Evolutionary conservation across 805 yeast genomes (phyloP).

Genomic region (Millerozyma miso): DNA sequence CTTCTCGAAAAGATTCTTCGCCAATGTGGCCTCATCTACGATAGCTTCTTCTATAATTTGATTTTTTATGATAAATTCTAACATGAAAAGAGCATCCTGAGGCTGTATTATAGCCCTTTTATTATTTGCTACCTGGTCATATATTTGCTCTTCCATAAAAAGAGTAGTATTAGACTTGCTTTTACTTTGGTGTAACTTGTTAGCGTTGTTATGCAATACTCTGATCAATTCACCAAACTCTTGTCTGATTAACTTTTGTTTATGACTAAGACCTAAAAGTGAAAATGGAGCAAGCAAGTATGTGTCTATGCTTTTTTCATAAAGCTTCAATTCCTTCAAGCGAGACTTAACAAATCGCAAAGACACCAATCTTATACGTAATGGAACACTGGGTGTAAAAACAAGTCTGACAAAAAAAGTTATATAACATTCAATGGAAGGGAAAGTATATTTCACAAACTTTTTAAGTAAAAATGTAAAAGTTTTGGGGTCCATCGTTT

Average conservation of each 20-base stretch:
- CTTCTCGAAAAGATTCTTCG: slow-evolving; percentile 19
- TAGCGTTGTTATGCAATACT: slow-evolving; percentile 28
- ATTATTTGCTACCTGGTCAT: slow-evolving; percentile 44
- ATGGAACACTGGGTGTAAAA: slow-evolving; percentile 55
- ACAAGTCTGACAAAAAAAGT: slow-evolving; percentile 58
- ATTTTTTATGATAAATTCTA: slow-evolving; percentile 23
- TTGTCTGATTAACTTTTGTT: slow-evolving; percentile 47
- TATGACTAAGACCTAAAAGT: slow-evolving; percentile 50
- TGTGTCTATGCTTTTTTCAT: slow-evolving; percentile 25
- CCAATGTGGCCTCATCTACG: slow-evolving; percentile 24
- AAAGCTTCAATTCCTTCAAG: slow-evolving; percentile 26
- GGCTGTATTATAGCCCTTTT: slow-evolving; percentile 58
- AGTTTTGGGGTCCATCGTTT: slow-evolving; percentile 10
- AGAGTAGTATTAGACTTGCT: slow-evolving; percentile 33
- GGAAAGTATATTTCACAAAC: slow-evolving; percentile 24
- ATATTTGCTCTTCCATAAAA: slow-evolving; percentile 52
- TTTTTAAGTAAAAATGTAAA: slow-evolving; percentile 10
- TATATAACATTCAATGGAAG: slow-evolving; percentile 39
- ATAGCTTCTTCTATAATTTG: slow-evolving; percentile 22
- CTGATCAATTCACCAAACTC: slow-evolving; percentile 18
- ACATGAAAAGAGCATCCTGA: slow-evolving; percentile 50
- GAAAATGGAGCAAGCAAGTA: slow-evolving; percentile 59
- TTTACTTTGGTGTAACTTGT: slow-evolving; percentile 27
- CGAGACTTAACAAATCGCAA: slow-evolving; percentile 36
- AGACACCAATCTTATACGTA: slow-evolving; percentile 49